Evolutionary conservation across 371 early-diverging fungal species (phyloP), one percentile per base, ranked within the genome.

Genomic region (Syncephalis plumigaleata): DNA sequence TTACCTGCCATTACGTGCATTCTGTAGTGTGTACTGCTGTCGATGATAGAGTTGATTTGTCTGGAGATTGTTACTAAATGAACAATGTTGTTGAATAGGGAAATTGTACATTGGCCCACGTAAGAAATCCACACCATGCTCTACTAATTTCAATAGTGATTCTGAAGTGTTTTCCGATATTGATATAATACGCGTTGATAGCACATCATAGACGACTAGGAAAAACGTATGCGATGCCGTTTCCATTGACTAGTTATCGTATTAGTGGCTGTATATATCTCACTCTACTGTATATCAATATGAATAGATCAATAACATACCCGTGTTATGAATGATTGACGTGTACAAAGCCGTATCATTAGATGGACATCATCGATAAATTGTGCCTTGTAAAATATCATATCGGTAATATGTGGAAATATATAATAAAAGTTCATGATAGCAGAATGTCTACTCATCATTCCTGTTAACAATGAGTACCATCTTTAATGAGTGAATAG

Each of bases 1-100:
- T 50, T 59, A 73, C 71, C 79, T 77, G 54, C 80, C 80, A 45
- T 75, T 75, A 31, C 65, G 60, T 16, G 79, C 72, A 50, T 77
- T 68, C 23, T 67, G 55, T 38, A 77, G 63, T 7, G 68, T 57
- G 44, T 70, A 57, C 26, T 73, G 64, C 5, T 68, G 64, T 49
- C 61, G 64, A 38, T 61, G 60, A 38, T 70, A 48, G 13, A 54
- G 51, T 17, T 75, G 74, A 26, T 67, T 60, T 8, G 75, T 68
- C 50, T 61, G 63, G 16, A 57, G 52, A 48, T 68, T 76, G 55
- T 73, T 77, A 36, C 59, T 56, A 40, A 64, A 61, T 3, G 61
- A 65, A 7, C 66, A 63, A 17, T 65, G 49, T 42, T 52, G 64
- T n/a, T 61, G 56, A 13, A 57, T 57, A 13, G 62, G 59, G 2